Conservation (phyloP, 192 early-diverging fungal species). For the Lobosporangium transversale region DNA sequence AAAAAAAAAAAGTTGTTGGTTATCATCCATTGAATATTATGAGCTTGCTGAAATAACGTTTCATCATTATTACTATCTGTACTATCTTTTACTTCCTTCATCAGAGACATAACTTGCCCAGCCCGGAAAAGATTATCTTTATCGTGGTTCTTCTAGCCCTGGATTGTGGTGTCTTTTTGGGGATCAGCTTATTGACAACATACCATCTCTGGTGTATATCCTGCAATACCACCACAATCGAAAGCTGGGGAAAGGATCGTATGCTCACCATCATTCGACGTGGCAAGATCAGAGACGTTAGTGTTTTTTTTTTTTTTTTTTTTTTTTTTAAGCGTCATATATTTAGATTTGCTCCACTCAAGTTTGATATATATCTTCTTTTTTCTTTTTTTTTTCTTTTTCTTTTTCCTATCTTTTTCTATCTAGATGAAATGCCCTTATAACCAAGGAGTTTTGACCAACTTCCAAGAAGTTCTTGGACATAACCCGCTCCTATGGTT, state of each 20-base stretch:
- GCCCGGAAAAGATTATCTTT: constrained; percentile 72
- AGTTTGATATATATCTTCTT: no score
- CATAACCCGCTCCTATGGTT: constrained; percentile 77
- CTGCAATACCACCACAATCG: constrained; percentile 85
- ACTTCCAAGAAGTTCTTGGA: constrained; percentile 82
- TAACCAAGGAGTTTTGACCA: constrained; percentile 78
- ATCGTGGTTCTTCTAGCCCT: constrained; percentile 80
- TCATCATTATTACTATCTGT: no score
- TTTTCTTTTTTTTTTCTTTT: not conserved
- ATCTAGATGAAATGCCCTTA: constrained; percentile 78
- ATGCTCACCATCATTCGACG: constrained; percentile 69
- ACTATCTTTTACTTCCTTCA: no score
- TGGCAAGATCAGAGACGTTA: constrained; percentile 68
- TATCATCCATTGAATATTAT: no score
- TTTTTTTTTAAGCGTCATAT: not conserved
- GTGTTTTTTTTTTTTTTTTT: not conserved
- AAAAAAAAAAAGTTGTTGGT: not conserved
- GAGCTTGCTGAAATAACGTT: no score
- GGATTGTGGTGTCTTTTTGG: constrained; percentile 72
- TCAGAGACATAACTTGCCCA: constrained; percentile 63
- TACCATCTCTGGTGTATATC: constrained; percentile 80
- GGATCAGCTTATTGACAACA: constrained; percentile 71
- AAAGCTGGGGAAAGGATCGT: constrained; percentile 79
- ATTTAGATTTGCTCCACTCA: no score
- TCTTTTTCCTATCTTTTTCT: not conserved